Evolutionary conservation across 179 eudicot genomes (phyloP).

Genomic region (Amaranthus tricolor): DNA sequence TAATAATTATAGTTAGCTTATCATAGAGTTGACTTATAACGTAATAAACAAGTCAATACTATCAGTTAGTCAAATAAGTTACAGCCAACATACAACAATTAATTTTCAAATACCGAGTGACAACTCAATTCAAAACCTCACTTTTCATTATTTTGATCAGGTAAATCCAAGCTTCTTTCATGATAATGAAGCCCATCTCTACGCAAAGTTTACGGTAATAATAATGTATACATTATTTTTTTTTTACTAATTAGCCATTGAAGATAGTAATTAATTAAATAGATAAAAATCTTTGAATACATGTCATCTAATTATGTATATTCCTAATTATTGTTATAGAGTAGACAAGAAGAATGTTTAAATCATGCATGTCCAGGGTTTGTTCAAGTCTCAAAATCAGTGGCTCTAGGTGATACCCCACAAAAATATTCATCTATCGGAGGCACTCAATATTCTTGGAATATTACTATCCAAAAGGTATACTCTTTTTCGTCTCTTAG

Average conservation of each 20-base stretch:
- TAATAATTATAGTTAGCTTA: no score
- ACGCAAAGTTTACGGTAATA: constrained; percentile 8
- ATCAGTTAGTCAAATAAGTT: no score
- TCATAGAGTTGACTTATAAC: no score
- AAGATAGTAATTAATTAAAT: neutral
- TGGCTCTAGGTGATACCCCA: neutral
- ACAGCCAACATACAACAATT: neutral
- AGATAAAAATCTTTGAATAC: neutral
- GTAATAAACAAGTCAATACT: no score
- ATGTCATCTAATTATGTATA: neutral
- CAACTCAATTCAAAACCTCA: no score
- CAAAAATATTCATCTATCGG: neutral
- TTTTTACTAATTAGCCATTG: no score
- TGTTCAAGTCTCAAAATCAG: constrained; percentile 13
- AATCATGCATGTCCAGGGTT: constrained; percentile 20
- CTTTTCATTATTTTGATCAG: neutral
- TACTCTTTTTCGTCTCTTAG: no score
- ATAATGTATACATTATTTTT: no score
- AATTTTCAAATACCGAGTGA: neutral
- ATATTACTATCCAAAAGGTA: constrained; percentile 24
- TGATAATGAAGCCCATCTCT: constrained; percentile 19
- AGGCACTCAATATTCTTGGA: neutral
- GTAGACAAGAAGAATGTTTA: constrained; percentile 6
- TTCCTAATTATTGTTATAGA: neutral
- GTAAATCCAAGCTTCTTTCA: constrained; percentile 8